A percentile compares a stretch with the other conserved stretches of the same genome.
phyloP scores from a whole-genome alignment of 345 rosid species.

The Corchorus olitorius region DNA sequence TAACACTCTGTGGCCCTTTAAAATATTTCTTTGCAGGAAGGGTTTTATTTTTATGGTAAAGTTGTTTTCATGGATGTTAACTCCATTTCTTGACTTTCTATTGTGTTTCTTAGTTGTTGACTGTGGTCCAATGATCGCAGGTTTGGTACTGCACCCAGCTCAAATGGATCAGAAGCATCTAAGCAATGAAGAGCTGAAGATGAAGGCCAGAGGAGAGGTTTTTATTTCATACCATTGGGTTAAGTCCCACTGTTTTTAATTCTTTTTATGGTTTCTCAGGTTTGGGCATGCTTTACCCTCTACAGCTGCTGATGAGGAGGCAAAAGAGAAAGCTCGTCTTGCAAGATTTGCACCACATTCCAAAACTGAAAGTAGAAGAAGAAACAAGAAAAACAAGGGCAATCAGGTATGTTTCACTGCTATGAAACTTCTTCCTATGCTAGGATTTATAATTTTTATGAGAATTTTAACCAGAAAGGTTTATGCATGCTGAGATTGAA shows the following conservation, averaged over 20 bases:
- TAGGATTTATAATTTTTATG: not conserved
- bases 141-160: constrained; percentile 63
- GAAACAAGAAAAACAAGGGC: constrained; percentile 87
- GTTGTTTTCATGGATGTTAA: not conserved
- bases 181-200: constrained; percentile 81
- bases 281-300: constrained; percentile 65
- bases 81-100: not conserved
- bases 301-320: constrained; percentile 51
- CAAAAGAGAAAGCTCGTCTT: constrained; percentile 86
- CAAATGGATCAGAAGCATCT: constrained; percentile 41
- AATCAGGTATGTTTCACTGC: constrained; percentile 47
- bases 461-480: not conserved
- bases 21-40: not conserved
- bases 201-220: constrained; percentile 95
- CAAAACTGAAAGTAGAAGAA: constrained; percentile 62
- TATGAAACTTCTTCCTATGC: not conserved
- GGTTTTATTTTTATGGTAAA: not conserved
- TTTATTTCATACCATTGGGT: not conserved
- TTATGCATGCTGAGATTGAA: constrained; percentile 8
- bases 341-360: constrained; percentile 70
- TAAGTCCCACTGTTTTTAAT: not conserved
- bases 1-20: not conserved
- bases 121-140: constrained; percentile 33
- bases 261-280: constrained; percentile 34
- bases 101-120: constrained; percentile 10